Conservation (phyloP, 495 filamentous ascomycete species). For the Oidiodendron maius region DNA sequence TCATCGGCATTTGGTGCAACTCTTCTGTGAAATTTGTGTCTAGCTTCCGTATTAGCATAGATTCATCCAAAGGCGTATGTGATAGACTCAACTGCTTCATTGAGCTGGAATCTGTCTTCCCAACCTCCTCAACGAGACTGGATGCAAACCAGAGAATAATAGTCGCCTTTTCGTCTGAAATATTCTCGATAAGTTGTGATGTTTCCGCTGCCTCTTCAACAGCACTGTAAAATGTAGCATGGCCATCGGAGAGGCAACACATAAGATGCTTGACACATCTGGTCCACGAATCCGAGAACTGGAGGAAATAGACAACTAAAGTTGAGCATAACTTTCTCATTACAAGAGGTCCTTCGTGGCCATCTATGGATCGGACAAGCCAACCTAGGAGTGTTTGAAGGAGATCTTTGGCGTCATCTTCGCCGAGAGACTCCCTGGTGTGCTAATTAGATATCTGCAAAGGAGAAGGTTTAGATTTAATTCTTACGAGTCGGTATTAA, state of each 20-base stretch:
- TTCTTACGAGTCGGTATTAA: slow-evolving; percentile 73
- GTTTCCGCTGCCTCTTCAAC: slow-evolving; percentile 45
- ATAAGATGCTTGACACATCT: slow-evolving; percentile 64
- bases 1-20: slow-evolving; percentile 46
- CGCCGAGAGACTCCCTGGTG: slow-evolving; percentile 52
- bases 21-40: slow-evolving; percentile 43
- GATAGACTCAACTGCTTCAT: slow-evolving; percentile 43
- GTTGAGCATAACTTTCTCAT: slow-evolving; percentile 79
- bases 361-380: slow-evolving; percentile 52
- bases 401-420: slow-evolving; percentile 54
- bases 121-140: slow-evolving; percentile 69
- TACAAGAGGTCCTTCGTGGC: slow-evolving; percentile 58
- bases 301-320: slow-evolving; percentile 72
- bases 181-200: slow-evolving; percentile 42
- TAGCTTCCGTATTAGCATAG: slow-evolving; percentile 15
- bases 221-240: slow-evolving; percentile 38
- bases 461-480: background rate
- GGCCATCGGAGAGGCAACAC: slow-evolving; percentile 50
- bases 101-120: slow-evolving; percentile 54
- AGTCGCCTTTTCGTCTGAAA: slow-evolving; percentile 49
- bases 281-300: slow-evolving; percentile 62
- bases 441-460: background rate
- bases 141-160: slow-evolving; percentile 67
- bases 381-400: slow-evolving; percentile 66
- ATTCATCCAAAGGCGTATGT: background rate